phyloP scores from a whole-genome alignment of 2,329 filamentous ascomycete genomes.

The Colletotrichum eremochloae region DNA sequence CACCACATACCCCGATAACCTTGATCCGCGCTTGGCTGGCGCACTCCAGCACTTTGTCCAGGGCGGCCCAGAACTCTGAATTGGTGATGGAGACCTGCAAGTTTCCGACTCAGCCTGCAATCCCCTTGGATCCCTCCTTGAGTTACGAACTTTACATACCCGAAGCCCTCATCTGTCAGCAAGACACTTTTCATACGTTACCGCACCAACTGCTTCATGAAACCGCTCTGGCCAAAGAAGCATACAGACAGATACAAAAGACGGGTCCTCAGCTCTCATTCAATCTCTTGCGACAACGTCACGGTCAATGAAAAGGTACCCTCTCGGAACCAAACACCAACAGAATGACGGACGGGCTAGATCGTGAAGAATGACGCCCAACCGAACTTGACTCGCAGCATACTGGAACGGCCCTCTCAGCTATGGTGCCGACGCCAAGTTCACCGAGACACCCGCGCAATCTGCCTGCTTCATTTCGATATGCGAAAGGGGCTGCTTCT shows the following conservation, averaged over 20 bases:
- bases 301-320: slow-evolving; percentile 2
- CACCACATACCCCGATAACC: slow-evolving; percentile 13
- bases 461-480: slow-evolving; percentile 23
- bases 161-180: slow-evolving; percentile 14
- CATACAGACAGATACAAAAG: neutral
- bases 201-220: slow-evolving; percentile 18
- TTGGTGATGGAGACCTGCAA: slow-evolving; percentile 30
- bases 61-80: slow-evolving; percentile 37
- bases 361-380: neutral
- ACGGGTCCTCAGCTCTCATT: neutral
- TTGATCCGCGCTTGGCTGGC: slow-evolving; percentile 30
- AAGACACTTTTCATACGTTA: slow-evolving; percentile 2
- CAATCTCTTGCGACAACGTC: neutral
- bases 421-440: slow-evolving; percentile 14
- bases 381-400: slow-evolving; percentile 6
- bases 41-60: slow-evolving; percentile 30
- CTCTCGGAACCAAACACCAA: slow-evolving; percentile 1
- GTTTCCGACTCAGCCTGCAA: slow-evolving; percentile 31
- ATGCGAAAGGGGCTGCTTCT: slow-evolving; percentile 4
- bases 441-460: slow-evolving; percentile 27
- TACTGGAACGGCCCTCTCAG: slow-evolving; percentile 12
- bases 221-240: neutral
- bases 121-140: slow-evolving; percentile 24
- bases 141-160: slow-evolving; percentile 10
- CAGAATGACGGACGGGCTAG: neutral